Conservation (phyloP, 1,139 yeast species). For the Trichomonascaceae sp. region DNA sequence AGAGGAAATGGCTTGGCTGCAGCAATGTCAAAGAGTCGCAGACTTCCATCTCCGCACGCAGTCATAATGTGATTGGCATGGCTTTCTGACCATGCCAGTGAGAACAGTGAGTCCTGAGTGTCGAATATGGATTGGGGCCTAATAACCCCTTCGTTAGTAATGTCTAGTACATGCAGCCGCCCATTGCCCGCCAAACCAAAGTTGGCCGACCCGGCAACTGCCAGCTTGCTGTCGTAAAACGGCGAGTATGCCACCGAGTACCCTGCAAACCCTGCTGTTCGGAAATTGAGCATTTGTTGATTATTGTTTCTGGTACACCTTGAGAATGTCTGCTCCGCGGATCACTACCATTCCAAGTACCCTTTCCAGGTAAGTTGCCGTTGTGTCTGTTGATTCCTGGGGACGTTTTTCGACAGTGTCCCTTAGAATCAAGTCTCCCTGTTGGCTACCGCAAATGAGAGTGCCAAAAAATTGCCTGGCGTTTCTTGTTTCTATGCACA, state of each 20-base stretch:
- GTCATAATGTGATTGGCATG: slow-evolving; percentile 77
- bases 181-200: slow-evolving; percentile 95
- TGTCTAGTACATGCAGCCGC: slow-evolving; percentile 52
- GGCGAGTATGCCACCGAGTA: slow-evolving; percentile 87
- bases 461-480: slow-evolving; percentile 23
- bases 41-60: slow-evolving; percentile 84
- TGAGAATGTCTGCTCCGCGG: slow-evolving; percentile 14
- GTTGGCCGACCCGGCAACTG: slow-evolving; percentile 84
- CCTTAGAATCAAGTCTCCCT: slow-evolving; percentile 20
- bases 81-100: slow-evolving; percentile 77
- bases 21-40: slow-evolving; percentile 65
- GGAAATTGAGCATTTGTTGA: slow-evolving; percentile 48
- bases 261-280: slow-evolving; percentile 77
- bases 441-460: slow-evolving; percentile 20
- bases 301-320: not conserved
- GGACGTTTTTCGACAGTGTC: slow-evolving; percentile 22
- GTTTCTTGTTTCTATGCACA: slow-evolving; percentile 21
- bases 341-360: slow-evolving; percentile 24
- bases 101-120: slow-evolving; percentile 89
- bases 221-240: slow-evolving; percentile 75
- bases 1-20: slow-evolving; percentile 49
- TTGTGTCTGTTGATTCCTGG: slow-evolving; percentile 9
- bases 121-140: slow-evolving; percentile 50
- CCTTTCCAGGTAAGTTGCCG: too few species aligned
- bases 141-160: slow-evolving; percentile 52